Evolutionary conservation across 2,329 filamentous ascomycete genomes (phyloP), one percentile per base, ranked within the genome.

Genomic region (Aquanectria penicillioides): DNA sequence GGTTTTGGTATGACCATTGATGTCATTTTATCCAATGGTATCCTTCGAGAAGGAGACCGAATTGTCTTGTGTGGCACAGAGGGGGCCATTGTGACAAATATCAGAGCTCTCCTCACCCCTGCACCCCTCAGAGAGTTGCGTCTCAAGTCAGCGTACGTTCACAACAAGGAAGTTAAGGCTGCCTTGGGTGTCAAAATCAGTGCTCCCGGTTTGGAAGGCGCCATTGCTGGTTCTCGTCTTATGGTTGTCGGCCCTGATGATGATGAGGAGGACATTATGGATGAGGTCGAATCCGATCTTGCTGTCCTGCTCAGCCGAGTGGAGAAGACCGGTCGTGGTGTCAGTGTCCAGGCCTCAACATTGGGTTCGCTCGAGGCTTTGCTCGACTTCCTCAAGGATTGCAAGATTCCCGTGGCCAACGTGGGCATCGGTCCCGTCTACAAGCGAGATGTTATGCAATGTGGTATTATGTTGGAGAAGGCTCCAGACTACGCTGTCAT

Each of bases 151-250:
- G 86, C 89, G 63, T 99, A 99, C 72, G 94, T 99, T 25, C 96
- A 99, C 83, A 97, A 99, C 83, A 98, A 99, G 82, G 93, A 97
- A 77, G 94, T 97, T 80, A 99, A 97, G 84, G 95, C 96, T 17
- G 93, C 95, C 8, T 86, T 99, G 72, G 95, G 95, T 90, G 93
- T 99, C 77, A 99, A 99, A 86, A 98, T 99, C 74, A 93, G 93
- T 63, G 95, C 94, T 38, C 96, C 97, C 69, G 93, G 94, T 63
- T 90, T 99, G 18, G 95, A 99, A 76, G 90, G 92, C 62, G 95
- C 96, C 67, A 98, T 99, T 76, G 95, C 95, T 61, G 95, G 95
- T 74, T 99, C 96, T 17, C 89, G 96, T 67, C 83, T 99, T 69
- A 87, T 99, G 70, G 94, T 99, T 23, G 93, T 97, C 60, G 94